Percentiles rank a stretch among this genome's conserved stretches.
Evolutionary conservation across 1,284 basidiomycete genomes (phyloP).

Genomic region (Entoloma clypeatum): DNA sequence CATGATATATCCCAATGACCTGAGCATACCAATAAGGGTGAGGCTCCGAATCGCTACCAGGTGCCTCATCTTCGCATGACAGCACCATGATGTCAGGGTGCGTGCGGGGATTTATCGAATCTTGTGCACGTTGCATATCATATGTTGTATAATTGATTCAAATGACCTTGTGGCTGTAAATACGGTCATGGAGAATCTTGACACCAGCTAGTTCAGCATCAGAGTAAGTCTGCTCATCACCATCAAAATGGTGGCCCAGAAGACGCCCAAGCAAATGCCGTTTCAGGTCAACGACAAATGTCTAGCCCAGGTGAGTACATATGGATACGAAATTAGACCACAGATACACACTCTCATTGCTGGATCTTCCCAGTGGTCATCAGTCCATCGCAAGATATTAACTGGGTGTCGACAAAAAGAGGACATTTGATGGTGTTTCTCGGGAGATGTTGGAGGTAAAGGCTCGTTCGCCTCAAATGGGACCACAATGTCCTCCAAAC

Average conservation of each 20-base stretch:
- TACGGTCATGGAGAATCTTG: not conserved
- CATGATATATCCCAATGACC: conserved; percentile 14
- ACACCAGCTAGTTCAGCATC: not conserved
- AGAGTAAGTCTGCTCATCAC: not conserved
- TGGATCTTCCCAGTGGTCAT: not conserved
- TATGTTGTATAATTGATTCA: conserved; percentile 25
- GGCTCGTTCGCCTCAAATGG: conserved; percentile 12
- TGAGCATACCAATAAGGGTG: conserved; percentile 15
- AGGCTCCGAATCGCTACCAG: not conserved
- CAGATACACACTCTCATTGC: not conserved
- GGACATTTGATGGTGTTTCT: conserved; percentile 1
- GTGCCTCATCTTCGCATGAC: not conserved
- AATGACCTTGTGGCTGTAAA: conserved; percentile 1
- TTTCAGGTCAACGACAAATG: not conserved
- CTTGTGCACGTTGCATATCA: conserved; percentile 19
- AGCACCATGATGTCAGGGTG: too few species aligned
- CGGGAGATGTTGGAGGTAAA: not conserved
- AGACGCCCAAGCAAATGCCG: not conserved
- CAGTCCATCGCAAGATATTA: not conserved
- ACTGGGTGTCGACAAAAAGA: not conserved
- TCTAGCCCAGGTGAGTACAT: not conserved
- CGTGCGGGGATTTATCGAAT: conserved; percentile 19
- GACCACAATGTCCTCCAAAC: too few species aligned
- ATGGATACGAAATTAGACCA: not conserved
- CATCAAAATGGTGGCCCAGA: not conserved